Percentiles rank a stretch among this genome's conserved stretches.
These are phyloP conservation scores for Ogataea dorogensis DNA, from an alignment of 805 yeast genomes.

Conservation along the genomic window DNA sequence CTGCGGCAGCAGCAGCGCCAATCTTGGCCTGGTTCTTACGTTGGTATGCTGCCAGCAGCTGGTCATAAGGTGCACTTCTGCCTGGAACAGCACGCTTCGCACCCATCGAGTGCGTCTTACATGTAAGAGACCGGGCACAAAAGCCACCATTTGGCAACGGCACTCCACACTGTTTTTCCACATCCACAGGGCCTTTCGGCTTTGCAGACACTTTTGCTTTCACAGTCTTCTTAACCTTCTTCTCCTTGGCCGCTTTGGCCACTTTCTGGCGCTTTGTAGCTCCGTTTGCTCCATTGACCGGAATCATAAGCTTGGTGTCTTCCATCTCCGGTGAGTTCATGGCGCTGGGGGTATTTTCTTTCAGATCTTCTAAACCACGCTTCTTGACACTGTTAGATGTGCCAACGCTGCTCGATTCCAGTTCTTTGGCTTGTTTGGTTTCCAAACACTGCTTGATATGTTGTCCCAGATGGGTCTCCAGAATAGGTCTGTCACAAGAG, in stretches of 20 bases:
- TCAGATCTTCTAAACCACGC: conserved; percentile 26
- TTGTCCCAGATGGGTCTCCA: conserved; percentile 35
- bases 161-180: conserved; percentile 95
- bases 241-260: conserved; percentile 28
- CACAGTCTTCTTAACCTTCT: conserved; percentile 34
- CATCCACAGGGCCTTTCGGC: conserved; percentile 82
- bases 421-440: conserved; percentile 27
- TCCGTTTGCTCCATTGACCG: conserved; percentile 3
- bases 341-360: conserved; percentile 29
- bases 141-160: conserved; percentile 90
- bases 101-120: conserved; percentile 98
- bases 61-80: conserved; percentile 89
- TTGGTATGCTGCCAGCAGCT: conserved; percentile 83
- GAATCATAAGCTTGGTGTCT: conserved; percentile 5
- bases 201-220: conserved; percentile 48
- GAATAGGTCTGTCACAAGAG: conserved; percentile 45
- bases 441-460: conserved; percentile 42
- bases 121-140: conserved; percentile 93
- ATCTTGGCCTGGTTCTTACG: conserved; percentile 87
- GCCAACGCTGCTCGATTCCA: conserved; percentile 7
- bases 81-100: conserved; percentile 95
- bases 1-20: conserved; percentile 78
- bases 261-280: conserved; percentile 20
- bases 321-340: conserved; percentile 20
- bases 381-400: conserved; percentile 23